A percentile compares a stretch with the other conserved stretches of the same genome.
These are phyloP conservation scores for Rhizoclosmatium globosum DNA, from an alignment of 192 early-diverging fungal genomes.

Conservation along the genomic window DNA sequence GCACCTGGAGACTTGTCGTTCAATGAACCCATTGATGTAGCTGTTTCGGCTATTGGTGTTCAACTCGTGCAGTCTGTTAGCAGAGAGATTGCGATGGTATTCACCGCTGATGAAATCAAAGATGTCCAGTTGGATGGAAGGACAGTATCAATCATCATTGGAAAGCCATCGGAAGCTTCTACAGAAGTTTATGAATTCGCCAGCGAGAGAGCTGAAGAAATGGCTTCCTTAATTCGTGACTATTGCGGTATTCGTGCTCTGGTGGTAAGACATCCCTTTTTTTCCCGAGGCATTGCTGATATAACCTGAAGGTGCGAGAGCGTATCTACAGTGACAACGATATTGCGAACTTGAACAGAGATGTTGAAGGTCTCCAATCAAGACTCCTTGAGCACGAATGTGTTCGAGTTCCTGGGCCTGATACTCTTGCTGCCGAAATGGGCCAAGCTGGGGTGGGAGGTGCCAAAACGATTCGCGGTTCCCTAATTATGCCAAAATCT, in stretches of 20 bases:
- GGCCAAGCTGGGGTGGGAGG: conserved; percentile 9
- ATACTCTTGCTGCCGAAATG: conserved; percentile 38
- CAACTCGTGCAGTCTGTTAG: conserved; percentile 56
- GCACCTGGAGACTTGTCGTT: conserved; percentile 54
- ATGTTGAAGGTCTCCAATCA: conserved; percentile 41
- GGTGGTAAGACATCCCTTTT: background rate
- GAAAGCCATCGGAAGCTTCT: conserved; percentile 34
- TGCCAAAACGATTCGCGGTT: conserved; percentile 30
- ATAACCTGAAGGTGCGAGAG: conserved; percentile 32
- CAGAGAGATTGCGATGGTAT: conserved; percentile 51
- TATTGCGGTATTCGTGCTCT: conserved; percentile 48
- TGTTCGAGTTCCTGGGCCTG: conserved; percentile 50
- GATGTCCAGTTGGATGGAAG: conserved; percentile 42
- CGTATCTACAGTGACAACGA: conserved; percentile 39
- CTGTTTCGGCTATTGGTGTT: conserved; percentile 50
- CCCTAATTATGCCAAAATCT: conserved; percentile 25
- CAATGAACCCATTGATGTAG: conserved; percentile 55
- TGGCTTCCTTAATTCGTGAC: conserved; percentile 54
- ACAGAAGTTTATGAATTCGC: conserved; percentile 54
- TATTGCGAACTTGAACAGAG: conserved; percentile 37
- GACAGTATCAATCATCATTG: conserved; percentile 41
- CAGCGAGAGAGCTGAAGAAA: conserved; percentile 54
- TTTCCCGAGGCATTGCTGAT: background rate
- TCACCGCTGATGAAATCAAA: conserved; percentile 48
- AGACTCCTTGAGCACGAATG: conserved; percentile 46